phyloP scores from a whole-genome alignment of 2,329 filamentous ascomycete genomes.

The Botryotinia narcissicola region DNA sequence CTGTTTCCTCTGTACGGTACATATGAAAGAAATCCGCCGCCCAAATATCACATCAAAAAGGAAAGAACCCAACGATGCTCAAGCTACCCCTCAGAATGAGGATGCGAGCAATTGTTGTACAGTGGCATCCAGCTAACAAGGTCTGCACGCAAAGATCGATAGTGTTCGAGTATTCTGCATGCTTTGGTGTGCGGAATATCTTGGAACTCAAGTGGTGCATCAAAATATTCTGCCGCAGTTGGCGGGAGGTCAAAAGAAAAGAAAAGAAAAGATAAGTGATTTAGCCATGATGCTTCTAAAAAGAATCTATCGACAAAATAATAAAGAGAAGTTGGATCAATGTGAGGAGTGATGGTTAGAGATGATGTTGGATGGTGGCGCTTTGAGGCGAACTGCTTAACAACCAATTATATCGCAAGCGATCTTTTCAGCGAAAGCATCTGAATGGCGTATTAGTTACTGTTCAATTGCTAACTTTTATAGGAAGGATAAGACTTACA shows the following conservation, averaged over 20 bases:
- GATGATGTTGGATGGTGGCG: neutral
- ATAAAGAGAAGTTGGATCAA: neutral
- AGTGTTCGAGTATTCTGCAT: neutral
- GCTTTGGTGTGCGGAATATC: neutral
- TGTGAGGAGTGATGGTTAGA: neutral
- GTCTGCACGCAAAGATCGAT: neutral
- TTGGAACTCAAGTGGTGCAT: conserved; percentile 10
- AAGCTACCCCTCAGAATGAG: conserved; percentile 6
- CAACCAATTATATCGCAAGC: conserved; percentile 27
- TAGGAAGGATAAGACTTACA: conserved; percentile 35
- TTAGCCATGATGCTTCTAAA: neutral
- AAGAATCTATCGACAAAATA: neutral
- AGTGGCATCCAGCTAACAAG: neutral
- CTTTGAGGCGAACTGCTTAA: neutral
- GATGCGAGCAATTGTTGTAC: conserved; percentile 2
- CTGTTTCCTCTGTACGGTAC: neutral
- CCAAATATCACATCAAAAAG: neutral
- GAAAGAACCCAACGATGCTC: conserved; percentile 1
- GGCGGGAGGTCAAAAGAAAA: neutral
- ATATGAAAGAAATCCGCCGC: conserved; percentile 1
- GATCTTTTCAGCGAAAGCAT: conserved; percentile 46
- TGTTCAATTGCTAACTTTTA: neutral
- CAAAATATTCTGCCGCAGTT: neutral
- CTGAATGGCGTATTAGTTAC: conserved; percentile 22
- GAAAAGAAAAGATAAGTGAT: neutral